These are phyloP conservation scores for Lichtheimia ramosa DNA, from an alignment of 371 early-diverging fungal species.

Conservation along the genomic window DNA sequence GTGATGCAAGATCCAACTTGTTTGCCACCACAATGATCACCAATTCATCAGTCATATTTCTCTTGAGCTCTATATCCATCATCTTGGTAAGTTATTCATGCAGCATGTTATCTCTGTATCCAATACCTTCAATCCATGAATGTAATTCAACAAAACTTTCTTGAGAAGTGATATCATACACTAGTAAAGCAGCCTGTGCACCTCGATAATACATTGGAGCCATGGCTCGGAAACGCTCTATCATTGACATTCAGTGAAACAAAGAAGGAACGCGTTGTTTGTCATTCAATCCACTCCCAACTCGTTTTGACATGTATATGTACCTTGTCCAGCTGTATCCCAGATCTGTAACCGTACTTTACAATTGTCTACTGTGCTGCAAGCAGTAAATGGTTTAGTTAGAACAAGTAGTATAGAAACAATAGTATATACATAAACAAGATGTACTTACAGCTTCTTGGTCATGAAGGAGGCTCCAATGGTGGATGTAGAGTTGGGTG, in stretches of 20 bases:
- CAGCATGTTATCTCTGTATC: too few relatives aligned
- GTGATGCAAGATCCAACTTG: constrained; percentile 67
- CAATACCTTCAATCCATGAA: constrained; percentile 28
- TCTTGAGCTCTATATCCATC: constrained; percentile 54
- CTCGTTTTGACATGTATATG: neutral
- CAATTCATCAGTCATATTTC: constrained; percentile 69
- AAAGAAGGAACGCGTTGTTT: neutral
- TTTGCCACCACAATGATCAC: constrained; percentile 78
- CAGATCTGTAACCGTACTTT: constrained; percentile 70
- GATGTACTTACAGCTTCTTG: constrained; percentile 61
- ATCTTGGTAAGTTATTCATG: too few relatives aligned
- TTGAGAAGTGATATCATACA: constrained; percentile 50
- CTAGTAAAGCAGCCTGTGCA: constrained; percentile 67
- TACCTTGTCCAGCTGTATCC: constrained; percentile 74
- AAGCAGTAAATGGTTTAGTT: neutral
- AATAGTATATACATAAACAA: neutral
- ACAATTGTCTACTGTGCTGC: constrained; percentile 65
- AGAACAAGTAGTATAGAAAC: neutral
- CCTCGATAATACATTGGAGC: constrained; percentile 84
- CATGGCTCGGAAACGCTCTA: constrained; percentile 68
- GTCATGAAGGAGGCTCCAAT: constrained; percentile 85
- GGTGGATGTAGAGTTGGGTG: constrained; percentile 78
- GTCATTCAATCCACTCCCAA: too few relatives aligned
- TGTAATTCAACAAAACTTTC: constrained; percentile 26
- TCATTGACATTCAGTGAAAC: neutral